These are phyloP conservation scores for Kodamaea alishanica DNA, from an alignment of 1,139 yeast species.

Conservation along the genomic window DNA sequence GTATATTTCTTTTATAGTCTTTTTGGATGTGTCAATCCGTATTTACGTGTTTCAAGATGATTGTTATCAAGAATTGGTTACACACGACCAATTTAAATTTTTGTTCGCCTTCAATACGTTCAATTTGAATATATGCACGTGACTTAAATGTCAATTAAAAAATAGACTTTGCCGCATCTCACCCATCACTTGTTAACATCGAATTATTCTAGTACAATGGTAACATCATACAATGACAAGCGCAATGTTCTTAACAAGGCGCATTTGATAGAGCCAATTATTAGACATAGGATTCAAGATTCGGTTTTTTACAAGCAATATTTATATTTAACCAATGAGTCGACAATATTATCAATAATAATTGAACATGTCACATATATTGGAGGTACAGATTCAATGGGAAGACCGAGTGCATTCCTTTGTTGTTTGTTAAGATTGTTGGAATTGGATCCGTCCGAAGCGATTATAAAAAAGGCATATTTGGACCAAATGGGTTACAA, in stretches of 20 bases:
- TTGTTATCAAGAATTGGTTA: too few species aligned
- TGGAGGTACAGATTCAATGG: conserved; percentile 49
- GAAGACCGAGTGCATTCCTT: conserved; percentile 60
- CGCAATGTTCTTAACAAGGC: conserved; percentile 45
- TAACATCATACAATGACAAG: conserved; percentile 18
- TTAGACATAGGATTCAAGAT: conserved; percentile 65
- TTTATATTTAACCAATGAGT: conserved; percentile 57
- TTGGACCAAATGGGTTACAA: conserved; percentile 42
- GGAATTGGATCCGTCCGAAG: conserved; percentile 58
- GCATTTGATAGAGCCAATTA: conserved; percentile 59
- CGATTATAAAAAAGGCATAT: conserved; percentile 46
- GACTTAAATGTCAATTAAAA: not conserved
- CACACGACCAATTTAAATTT: too few species aligned
- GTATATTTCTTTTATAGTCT: too few species aligned
- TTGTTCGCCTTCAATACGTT: too few species aligned
- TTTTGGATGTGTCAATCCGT: too few species aligned
- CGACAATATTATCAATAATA: conserved; percentile 33
- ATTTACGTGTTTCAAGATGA: too few species aligned
- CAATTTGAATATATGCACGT: too few species aligned
- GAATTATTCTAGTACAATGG: not conserved
- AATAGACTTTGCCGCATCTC: not conserved
- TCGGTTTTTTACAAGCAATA: conserved; percentile 66
- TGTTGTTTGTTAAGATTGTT: conserved; percentile 59
- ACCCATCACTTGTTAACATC: not conserved
- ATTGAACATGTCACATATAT: conserved; percentile 40